Evolutionary conservation across 208 protist species (phyloP), one percentile per base, ranked within the genome.

Genomic region (Leishmania turanica): DNA sequence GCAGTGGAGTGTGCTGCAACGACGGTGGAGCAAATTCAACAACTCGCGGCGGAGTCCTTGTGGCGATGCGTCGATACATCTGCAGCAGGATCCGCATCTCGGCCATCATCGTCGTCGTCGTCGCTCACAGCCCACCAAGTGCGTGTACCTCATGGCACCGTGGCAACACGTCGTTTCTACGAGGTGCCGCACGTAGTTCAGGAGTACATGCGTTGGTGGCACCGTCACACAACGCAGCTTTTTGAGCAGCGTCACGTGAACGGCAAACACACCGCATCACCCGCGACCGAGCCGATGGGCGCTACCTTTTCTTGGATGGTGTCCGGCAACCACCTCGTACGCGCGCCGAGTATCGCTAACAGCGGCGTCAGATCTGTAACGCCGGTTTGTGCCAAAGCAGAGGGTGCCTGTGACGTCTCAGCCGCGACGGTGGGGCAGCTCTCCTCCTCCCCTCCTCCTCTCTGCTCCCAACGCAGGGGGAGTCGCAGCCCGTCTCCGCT

Each of bases 171-270:
- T 15, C 82, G 82, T 1, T 75, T 79, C 21, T 86, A 80, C 66
- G 47, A 76, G 6, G 82, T 82, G 27, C 56, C 82, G 19, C 62
- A 73, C 19, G 45, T 72, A n/a, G 42, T 86, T n/a, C 78, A 79
- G 37, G 78, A 86, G 49, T 86, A 86, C 78, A 69, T 79, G 49
- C 56, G 45, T 58, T 86, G 82, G 82, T 82, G 77, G 78, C 62
- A 40, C 34, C 51, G 45, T 6, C 78, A 80, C 34, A 42, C 11
- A 31, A 45, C 51, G 47, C 72, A 21, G 24, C 51, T 49, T 49
- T 45, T n/a, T 31, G 53, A 62, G 51, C 66, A 27, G 56, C 56
- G 42, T 24, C 24, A 65, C 6, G 74, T 51, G 58, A 31, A 68
- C 24, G 27, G 24, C 49, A 19, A 9, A 51, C 40, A 78, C 74